Conservation (phyloP, 106 monocot species). For the Dendrobium catenatum region DNA sequence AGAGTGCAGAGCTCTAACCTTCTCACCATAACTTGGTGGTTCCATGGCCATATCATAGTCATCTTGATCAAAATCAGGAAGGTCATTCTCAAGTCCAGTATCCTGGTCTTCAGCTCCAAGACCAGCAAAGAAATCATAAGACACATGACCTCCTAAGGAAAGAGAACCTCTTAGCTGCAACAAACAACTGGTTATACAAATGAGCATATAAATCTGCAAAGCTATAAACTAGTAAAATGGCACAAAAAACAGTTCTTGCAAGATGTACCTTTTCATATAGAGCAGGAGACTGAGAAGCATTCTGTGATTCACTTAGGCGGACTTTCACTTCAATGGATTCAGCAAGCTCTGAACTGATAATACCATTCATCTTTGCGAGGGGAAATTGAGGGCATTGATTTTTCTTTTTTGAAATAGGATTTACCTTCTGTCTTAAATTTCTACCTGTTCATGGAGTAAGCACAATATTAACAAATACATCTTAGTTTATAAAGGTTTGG, state of each 20-base stretch:
- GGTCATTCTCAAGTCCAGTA: constrained; percentile 28
- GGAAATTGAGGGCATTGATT: constrained; percentile 55
- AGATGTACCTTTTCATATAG: constrained; percentile 61
- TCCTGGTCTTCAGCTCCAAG: constrained; percentile 39
- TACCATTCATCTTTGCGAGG: constrained; percentile 57
- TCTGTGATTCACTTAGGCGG: constrained; percentile 14
- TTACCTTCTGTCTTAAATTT: constrained; percentile 24
- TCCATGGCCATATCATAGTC: constrained; percentile 47
- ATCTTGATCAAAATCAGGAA: constrained; percentile 35
- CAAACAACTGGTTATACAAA: constrained; percentile 1
- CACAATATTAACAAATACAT: constrained; percentile 1
- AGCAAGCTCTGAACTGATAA: constrained; percentile 35
- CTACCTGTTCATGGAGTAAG: constrained; percentile 40
- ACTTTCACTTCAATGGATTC: constrained; percentile 25
- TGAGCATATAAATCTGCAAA: not conserved
- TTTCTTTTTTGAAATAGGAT: constrained; percentile 16
- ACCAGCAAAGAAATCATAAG: constrained; percentile 20
- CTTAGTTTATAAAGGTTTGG: not conserved
- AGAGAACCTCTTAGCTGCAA: constrained; percentile 80
- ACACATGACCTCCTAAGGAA: constrained; percentile 36
- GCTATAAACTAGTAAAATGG: not conserved
- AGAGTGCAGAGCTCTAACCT: constrained; percentile 28
- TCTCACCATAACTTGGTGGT: constrained; percentile 17
- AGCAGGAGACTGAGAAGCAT: constrained; percentile 38
- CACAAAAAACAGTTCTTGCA: constrained; percentile 11